phyloP scores from a whole-genome alignment of 371 early-diverging fungal species.

The Actinomortierella wolfii region DNA sequence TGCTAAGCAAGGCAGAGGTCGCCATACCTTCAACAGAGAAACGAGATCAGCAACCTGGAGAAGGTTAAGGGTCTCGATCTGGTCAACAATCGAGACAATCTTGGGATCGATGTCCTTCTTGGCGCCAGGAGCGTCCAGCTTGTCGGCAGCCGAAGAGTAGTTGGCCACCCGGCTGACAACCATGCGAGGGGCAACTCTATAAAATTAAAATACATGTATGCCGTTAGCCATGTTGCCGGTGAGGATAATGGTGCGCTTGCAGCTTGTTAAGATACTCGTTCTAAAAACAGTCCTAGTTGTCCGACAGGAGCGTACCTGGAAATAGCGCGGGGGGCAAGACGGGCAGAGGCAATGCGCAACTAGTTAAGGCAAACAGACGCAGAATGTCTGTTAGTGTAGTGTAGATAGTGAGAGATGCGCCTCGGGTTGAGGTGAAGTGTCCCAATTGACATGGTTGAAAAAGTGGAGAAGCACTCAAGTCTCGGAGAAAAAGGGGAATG shows the following conservation, averaged over 20 bases:
- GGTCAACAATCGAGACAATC: constrained; percentile 83
- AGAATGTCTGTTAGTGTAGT: not conserved
- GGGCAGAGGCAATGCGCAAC: constrained; percentile 47
- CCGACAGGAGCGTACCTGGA: constrained; percentile 25
- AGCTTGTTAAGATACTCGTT: not conserved
- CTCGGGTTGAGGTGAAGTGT: too few species aligned
- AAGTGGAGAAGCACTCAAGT: too few species aligned
- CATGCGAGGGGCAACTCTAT: constrained; percentile 40
- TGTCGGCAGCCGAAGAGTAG: constrained; percentile 40
- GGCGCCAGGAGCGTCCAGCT: constrained; percentile 64
- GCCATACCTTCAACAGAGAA: constrained; percentile 88
- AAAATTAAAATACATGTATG: too few species aligned
- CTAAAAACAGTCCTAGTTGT: not conserved
- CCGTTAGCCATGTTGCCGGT: too few species aligned
- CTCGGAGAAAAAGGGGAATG: too few species aligned
- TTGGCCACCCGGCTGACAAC: constrained; percentile 42
- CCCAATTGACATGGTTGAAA: too few species aligned
- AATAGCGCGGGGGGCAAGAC: constrained; percentile 43
- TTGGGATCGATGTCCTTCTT: constrained; percentile 68
- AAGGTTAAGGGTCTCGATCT: constrained; percentile 87
- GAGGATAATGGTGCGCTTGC: too few species aligned
- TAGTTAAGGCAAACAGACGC: not conserved
- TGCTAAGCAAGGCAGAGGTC: too few species aligned
- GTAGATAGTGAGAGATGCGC: too few species aligned
- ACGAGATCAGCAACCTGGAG: constrained; percentile 92